A percentile compares a stretch with the other conserved stretches of the same genome.
Conservation (phyloP, 1,139 yeast species). For the Diutina catenulata region DNA sequence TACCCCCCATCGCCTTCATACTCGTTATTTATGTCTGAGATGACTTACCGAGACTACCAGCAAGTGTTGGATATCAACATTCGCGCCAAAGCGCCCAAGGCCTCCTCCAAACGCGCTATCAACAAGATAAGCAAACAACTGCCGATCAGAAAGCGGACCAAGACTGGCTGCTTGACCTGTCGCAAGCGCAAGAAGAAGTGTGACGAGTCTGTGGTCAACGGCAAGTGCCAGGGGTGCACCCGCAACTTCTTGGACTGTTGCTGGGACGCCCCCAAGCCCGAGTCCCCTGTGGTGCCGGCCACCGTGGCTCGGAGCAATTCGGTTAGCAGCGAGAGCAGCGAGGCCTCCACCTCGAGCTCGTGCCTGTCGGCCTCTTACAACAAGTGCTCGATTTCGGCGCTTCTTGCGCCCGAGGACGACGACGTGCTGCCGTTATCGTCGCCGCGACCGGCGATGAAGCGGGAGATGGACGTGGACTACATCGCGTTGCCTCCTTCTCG, state of each 20-base stretch:
- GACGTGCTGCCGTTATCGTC: constrained; percentile 3
- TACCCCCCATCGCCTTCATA: background rate
- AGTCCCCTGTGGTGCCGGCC: background rate
- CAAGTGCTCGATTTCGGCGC: constrained; percentile 2
- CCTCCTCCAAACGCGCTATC: background rate
- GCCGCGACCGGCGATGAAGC: background rate
- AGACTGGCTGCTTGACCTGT: constrained; percentile 5
- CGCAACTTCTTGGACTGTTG: constrained; percentile 5
- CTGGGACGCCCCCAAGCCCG: background rate
- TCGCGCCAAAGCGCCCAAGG: background rate
- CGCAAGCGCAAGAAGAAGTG: constrained; percentile 5
- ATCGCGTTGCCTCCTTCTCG: too few relatives aligned
- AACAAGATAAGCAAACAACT: constrained; percentile 2
- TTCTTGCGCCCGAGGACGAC: background rate
- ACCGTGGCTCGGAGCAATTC: background rate
- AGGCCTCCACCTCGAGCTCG: background rate
- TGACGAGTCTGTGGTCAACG: constrained; percentile 1
- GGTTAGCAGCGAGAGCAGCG: background rate
- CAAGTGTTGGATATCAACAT: constrained; percentile 3
- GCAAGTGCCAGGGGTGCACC: constrained; percentile 4
- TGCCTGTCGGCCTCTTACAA: background rate
- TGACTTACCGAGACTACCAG: constrained; percentile 4
- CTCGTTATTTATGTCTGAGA: constrained; percentile 1
- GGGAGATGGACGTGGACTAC: too few relatives aligned
- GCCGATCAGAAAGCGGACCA: constrained; percentile 4